Base-by-base conservation (phyloP, 768 basidiomycete species). In the Naganishia friedmannii region DNA sequence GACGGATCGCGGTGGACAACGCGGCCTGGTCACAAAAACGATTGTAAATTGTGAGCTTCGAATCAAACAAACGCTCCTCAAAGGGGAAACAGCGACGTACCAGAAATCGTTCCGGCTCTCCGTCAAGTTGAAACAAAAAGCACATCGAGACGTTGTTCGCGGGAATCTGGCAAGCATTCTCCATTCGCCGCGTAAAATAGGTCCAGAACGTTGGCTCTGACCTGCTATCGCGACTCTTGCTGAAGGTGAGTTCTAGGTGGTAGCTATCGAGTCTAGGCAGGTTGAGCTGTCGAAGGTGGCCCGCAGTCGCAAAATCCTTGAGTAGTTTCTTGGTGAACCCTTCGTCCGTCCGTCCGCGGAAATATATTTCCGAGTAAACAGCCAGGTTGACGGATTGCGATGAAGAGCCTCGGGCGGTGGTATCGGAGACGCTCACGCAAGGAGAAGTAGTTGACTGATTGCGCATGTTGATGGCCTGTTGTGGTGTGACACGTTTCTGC, bases 161-260 rank as follows among this genome's bases (percentile, higher is more conserved):
- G 4, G 55, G 31, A 28, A 56, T 19, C 55, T 56, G 8, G 55
- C 55, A 56, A 32, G 55, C 55, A 28, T 32, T n/a, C 55, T 56
- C 17, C 28, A 56, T 56, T 56, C 55, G 3, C 19, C 2, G 6
- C 31, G 10, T 32, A 32, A 56, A 56, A 3, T 56, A 29, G 31
- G 3, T 32, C 55, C 55, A 56, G 55, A 56, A 56, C 19, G 55
- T 29, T 15, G 8, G 55, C 28, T 21, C 28, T 17, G 28, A 19
- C 55, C 55, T 56, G 28, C 32, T 32, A 1, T 1, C 6, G 6
- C 31, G 28, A 32, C 31, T 56, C 55, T 29, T 56, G 19, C 55
- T 56, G 28, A 56, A 29, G 12, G 55, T 32, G 31, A 56, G 32
- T 19, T 56, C 55, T 32, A 56, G 31, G n/a, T 56, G 55, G 19